Conservation (phyloP, 495 filamentous ascomycete species). For the Aspergillus baeticus region DNA sequence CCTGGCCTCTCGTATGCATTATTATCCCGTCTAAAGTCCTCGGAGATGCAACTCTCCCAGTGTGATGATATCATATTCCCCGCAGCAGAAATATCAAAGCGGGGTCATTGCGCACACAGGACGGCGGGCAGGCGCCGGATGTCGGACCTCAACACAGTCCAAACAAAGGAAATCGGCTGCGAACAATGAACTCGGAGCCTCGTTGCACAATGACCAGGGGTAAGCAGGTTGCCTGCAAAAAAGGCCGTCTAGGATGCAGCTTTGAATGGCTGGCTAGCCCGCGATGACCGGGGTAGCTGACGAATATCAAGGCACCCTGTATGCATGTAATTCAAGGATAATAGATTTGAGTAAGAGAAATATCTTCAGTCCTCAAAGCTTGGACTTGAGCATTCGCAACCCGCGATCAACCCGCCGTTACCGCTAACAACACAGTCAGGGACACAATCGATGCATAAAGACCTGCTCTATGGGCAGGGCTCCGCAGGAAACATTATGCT, state of each 20-base stretch:
- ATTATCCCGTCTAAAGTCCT: no score
- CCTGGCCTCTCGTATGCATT: no score
- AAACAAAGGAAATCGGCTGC: no score
- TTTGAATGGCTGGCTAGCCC: not conserved
- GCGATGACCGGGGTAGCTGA: not conserved
- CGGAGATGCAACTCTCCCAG: no score
- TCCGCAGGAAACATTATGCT: not conserved
- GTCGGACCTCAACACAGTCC: no score
- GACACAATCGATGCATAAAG: not conserved
- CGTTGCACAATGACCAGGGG: no score
- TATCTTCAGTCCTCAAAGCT: not conserved
- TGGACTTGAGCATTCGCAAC: not conserved
- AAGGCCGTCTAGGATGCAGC: not conserved
- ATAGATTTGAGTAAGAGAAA: slow-evolving; percentile 5
- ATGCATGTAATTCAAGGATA: not conserved
- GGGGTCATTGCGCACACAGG: no score
- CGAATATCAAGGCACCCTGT: not conserved
- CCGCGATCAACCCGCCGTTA: not conserved
- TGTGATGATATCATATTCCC: no score
- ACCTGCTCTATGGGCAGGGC: not conserved
- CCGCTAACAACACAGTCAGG: not conserved
- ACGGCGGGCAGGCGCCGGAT: no score
- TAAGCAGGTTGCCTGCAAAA: not conserved
- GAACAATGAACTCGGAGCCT: no score
- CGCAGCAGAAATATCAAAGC: no score